Evolutionary conservation across 805 yeast species (phyloP).

Genomic region (Jamesozyma lodderae): DNA sequence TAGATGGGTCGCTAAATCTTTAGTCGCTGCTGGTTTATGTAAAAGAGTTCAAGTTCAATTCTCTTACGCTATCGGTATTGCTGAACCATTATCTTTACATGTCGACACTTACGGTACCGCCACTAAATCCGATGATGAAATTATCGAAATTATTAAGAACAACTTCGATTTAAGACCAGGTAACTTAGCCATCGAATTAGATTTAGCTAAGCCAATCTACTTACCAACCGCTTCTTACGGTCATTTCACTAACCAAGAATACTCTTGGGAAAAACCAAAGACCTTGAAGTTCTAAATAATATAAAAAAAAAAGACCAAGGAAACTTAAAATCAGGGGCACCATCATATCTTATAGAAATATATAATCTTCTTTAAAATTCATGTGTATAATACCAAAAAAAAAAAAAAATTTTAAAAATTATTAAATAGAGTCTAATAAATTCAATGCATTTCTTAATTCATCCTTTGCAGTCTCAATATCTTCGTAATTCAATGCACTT

Average conservation of each 20-base stretch:
- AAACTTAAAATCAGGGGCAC: neutral
- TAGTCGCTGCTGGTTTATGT: slow-evolving; percentile 89
- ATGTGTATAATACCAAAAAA: neutral
- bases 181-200: slow-evolving; percentile 92
- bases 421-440: slow-evolving; percentile 21
- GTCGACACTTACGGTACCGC: slow-evolving; percentile 99
- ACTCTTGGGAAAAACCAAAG: slow-evolving; percentile 98
- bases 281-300: slow-evolving; percentile 35
- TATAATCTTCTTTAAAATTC: neutral
- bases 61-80: slow-evolving; percentile 99
- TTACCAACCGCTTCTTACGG: slow-evolving; percentile 99
- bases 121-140: slow-evolving; percentile 76
- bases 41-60: slow-evolving; percentile 97
- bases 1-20: slow-evolving; percentile 99
- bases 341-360: neutral
- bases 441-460: slow-evolving; percentile 50
- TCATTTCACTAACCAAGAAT: slow-evolving; percentile 98
- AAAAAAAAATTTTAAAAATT: neutral
- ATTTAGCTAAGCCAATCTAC: slow-evolving; percentile 98
- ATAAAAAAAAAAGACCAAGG: neutral
- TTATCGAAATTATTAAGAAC: slow-evolving; percentile 81
- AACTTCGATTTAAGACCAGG: slow-evolving; percentile 99
- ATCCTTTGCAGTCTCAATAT: slow-evolving; percentile 53
- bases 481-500: slow-evolving; percentile 73
- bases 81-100: slow-evolving; percentile 96